Conservation (phyloP, 495 filamentous ascomycete species). For the Podospora didyma region DNA sequence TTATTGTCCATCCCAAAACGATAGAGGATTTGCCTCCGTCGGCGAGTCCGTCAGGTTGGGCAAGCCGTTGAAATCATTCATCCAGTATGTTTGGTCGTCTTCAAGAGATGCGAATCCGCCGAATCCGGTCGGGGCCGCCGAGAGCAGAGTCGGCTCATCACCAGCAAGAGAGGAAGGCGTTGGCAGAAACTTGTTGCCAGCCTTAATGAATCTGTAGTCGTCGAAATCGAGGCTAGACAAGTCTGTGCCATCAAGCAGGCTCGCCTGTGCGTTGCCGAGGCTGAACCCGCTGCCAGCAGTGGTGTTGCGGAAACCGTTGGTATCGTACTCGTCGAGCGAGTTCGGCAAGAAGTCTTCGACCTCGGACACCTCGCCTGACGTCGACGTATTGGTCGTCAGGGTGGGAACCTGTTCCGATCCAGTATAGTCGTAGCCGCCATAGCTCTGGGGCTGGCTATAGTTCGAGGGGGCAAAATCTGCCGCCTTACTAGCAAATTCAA, state of each 20-base stretch:
- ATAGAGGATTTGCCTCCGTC: slow-evolving; percentile 21
- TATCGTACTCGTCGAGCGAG: slow-evolving; percentile 53
- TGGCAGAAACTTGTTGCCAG: slow-evolving; percentile 37
- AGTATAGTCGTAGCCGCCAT: slow-evolving; percentile 62
- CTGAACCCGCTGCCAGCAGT: slow-evolving; percentile 45
- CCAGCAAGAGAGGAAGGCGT: slow-evolving; percentile 32
- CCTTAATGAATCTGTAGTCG: slow-evolving; percentile 50
- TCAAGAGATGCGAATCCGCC: slow-evolving; percentile 23
- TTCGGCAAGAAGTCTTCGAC: slow-evolving; percentile 61
- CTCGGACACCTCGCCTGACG: slow-evolving; percentile 73
- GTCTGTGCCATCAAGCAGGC: slow-evolving; percentile 50
- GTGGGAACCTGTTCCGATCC: slow-evolving; percentile 49
- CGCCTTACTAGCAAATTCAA: slow-evolving; percentile 48
- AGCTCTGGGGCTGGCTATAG: slow-evolving; percentile 68
- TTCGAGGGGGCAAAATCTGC: slow-evolving; percentile 57
- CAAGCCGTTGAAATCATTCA: slow-evolving; percentile 22
- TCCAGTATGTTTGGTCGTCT: slow-evolving; percentile 31
- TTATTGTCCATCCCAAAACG: slow-evolving; percentile 32
- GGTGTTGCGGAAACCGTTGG: slow-evolving; percentile 47
- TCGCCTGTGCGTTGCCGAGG: slow-evolving; percentile 48
- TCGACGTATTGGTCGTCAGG: slow-evolving; percentile 57
- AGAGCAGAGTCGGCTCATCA: slow-evolving; percentile 28
- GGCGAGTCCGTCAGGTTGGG: slow-evolving; percentile 28
- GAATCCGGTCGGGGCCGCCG: slow-evolving; percentile 13
- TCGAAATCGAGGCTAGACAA: slow-evolving; percentile 59